Evolutionary conservation across 2,329 filamentous ascomycete genomes (phyloP), one percentile per base, ranked within the genome.

Genomic region (Phialophora macrospora): DNA sequence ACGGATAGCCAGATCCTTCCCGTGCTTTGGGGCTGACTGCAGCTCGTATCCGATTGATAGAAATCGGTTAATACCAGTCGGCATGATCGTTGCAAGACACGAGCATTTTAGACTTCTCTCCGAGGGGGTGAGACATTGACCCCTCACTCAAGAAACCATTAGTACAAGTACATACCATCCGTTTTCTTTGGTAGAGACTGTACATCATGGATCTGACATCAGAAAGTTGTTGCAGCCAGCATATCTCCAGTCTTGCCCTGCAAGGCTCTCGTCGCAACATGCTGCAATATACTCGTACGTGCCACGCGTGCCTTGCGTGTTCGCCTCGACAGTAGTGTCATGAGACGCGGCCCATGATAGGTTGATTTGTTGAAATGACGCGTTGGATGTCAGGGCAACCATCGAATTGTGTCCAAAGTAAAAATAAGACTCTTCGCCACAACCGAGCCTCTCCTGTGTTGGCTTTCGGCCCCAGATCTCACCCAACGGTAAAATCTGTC

Each of bases 381-480:
- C 56, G 38, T 20, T 17, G 38, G 22, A 34, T 59, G 56, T 59
- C 41, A 59, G 38, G 56, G 56, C 41, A 49, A 54, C 46, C 30
- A 22, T 32, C 59, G 41, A 55, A 7, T 22, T 61, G 48, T 44
- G 12, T 6, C 59, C 59, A 41, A 61, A 38, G 59, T 48, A 46
- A 49, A 44, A 32, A 46, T 64, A 64, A 60, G 59, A 64, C 54
- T 64, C 62, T 64, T 49, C 60, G 62, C 62, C 62, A 64, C 62
- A 64, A 55, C 62, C 55, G 62, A 60, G 62, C 20, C 55, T 56
- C 61, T 52, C 44, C 32, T 44, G 38, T 44, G 38, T 7, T 44
- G 38, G 7, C 14, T 8, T 34, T 34, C 9, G 32, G 9, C 38
- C 38, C 17, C 38, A 44, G 38, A 44, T 44, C 38, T 44, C 17